Conservation (phyloP, 805 yeast species). For the Candida coleopterorum region DNA sequence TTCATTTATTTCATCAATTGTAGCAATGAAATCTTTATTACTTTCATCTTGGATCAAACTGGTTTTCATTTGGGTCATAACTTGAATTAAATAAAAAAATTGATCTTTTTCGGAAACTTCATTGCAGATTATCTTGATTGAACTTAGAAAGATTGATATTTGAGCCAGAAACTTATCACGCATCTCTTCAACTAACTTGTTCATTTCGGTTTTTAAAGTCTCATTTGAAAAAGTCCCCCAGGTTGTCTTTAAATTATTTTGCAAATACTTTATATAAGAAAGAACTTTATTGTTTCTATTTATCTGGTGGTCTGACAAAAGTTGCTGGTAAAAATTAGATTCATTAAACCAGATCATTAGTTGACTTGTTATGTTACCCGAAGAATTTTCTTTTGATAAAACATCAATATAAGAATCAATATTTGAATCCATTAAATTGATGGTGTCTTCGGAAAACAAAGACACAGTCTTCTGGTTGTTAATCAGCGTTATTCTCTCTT, state of each 20-base stretch:
- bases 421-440: conserved; percentile 23
- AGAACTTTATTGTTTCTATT: neutral
- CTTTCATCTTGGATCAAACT: neutral
- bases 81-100: conserved; percentile 5
- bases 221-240: conserved; percentile 18
- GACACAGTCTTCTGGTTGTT: neutral
- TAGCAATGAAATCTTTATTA: neutral
- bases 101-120: neutral
- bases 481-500: neutral
- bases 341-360: conserved; percentile 8
- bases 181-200: conserved; percentile 8
- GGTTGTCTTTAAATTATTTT: conserved; percentile 1
- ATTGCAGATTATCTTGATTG: neutral
- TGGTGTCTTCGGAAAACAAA: conserved; percentile 18
- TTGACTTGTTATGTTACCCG: neutral
- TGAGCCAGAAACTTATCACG: conserved; percentile 10
- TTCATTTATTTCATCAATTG: conserved; percentile 1
- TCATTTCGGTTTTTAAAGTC: conserved; percentile 13
- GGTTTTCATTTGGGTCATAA: neutral
- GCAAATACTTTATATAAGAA: neutral
- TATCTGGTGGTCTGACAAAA: neutral
- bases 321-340: neutral
- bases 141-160: conserved; percentile 8
- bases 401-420: conserved; percentile 23
- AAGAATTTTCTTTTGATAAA: conserved; percentile 3